Evolutionary conservation across 495 filamentous ascomycete genomes (phyloP), one percentile per base, ranked within the genome.

Genomic region (Neurospora tetraspora): DNA sequence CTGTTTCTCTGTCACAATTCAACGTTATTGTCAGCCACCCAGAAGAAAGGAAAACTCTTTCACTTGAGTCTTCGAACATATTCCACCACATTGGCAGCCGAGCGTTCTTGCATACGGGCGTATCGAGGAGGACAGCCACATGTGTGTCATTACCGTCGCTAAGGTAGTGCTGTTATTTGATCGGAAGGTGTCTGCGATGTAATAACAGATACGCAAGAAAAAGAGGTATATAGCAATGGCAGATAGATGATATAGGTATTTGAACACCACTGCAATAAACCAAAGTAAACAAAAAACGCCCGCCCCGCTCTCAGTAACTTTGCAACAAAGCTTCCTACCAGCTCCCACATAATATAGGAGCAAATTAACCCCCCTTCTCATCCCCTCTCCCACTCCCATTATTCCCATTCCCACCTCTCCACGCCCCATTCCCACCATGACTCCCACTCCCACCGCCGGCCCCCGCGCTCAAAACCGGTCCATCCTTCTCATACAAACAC

Each of bases 401-500:
- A 40, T 42, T 23, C 20, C 12, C 47, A 16, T n/a, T 40, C 59
- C 53, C 20, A 39, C 3, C 9, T 72, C 23, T 70, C 72, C 31
- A 40, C 68, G 31, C 69, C 72, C 70, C 27, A 39, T 39, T 40
- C n/a, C 42, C 42, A 9, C 42, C 40, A 73, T 73, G 53, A 23
- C 37, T 75, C 61, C 71, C 71, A 37, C 71, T 71, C 27, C 59
- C 71, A 6, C 71, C 72, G 20, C 59, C 72, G 2, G 43, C 69
- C n/a, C 69, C 71, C 4, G 47, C 47, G 47, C 47, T 59, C 14
- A 39, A 40, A 3, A 71, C 59, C 43, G 70, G 70, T 9, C 74
- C 70, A 80, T 82, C 76, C 86, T 88, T 47, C 81, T 94, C 93
- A 78, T 91, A 94, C 70, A 96, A 83, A 83, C 92, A 97, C 53